These are phyloP conservation scores for Mytilinidion resinicola DNA, from an alignment of 495 filamentous ascomycete species.

Conservation along the genomic window DNA sequence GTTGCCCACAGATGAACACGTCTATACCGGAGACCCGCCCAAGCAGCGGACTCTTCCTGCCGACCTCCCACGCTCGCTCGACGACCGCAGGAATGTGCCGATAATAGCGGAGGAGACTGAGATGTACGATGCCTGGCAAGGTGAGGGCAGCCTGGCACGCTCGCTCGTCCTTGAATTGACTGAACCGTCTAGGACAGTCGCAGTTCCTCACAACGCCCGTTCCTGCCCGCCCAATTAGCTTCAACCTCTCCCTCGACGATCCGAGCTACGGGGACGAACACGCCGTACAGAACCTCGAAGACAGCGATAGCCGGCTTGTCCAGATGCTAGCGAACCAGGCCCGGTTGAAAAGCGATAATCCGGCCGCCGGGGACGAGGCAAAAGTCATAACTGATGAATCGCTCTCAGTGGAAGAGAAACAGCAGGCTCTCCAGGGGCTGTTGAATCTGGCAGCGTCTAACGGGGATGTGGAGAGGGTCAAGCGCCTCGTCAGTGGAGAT, in stretches of 20 bases:
- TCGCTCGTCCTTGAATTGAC: background rate
- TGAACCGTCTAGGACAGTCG: conserved; percentile 64
- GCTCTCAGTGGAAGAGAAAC: conserved; percentile 71
- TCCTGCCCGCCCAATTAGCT: conserved; percentile 71
- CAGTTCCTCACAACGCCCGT: conserved; percentile 86
- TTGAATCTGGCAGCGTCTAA: conserved; percentile 97
- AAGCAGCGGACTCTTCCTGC: conserved; percentile 57
- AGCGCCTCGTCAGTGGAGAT: conserved; percentile 66
- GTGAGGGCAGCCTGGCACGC: conserved; percentile 40
- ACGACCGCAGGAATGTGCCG: conserved; percentile 70
- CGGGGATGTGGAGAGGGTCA: conserved; percentile 78
- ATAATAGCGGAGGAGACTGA: conserved; percentile 66
- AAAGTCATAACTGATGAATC: conserved; percentile 66
- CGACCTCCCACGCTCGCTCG: conserved; percentile 84
- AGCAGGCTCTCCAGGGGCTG: conserved; percentile 70
- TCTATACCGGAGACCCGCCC: conserved; percentile 19
- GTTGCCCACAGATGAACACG: conserved; percentile 22
- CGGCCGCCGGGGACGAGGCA: conserved; percentile 69
- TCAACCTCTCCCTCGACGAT: conserved; percentile 80
- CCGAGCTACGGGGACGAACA: conserved; percentile 57
- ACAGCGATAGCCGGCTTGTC: conserved; percentile 81
- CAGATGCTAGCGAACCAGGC: conserved; percentile 96
- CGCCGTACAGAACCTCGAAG: conserved; percentile 56
- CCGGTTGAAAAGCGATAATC: conserved; percentile 65
- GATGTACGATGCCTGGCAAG: conserved; percentile 99